phyloP scores from a whole-genome alignment of 2,329 filamentous ascomycete species.

The Phialocephala sp. region DNA sequence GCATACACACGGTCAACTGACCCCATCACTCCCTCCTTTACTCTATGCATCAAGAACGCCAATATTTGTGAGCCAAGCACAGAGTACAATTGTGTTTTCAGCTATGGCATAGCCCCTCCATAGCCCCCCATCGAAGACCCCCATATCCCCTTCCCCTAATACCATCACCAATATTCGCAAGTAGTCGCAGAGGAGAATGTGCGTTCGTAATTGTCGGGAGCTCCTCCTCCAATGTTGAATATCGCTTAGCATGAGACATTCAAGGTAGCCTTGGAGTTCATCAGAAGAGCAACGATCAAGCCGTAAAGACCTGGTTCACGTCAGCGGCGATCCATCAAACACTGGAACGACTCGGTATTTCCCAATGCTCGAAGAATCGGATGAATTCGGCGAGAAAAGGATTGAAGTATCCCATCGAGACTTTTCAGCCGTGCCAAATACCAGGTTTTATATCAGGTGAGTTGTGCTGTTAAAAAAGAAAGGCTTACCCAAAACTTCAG shows the following conservation, averaged over 20 bases:
- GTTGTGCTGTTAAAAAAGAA: background rate
- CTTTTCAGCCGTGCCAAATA: background rate
- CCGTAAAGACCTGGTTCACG: conserved; percentile 84
- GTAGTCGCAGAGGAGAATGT: conserved; percentile 35
- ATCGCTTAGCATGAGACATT: conserved; percentile 65
- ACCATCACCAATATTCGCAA: conserved; percentile 39
- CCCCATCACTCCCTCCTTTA: conserved; percentile 39
- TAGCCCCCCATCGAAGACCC: conserved; percentile 26
- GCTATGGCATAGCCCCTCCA: conserved; percentile 28
- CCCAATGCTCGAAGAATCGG: background rate
- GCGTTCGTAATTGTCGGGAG: conserved; percentile 38
- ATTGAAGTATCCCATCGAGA: too few species aligned
- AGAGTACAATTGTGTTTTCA: conserved; percentile 42
- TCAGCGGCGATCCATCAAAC: conserved; percentile 34
- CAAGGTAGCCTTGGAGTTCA: conserved; percentile 91
- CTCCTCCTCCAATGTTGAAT: conserved; percentile 30
- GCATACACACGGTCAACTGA: conserved; percentile 41
- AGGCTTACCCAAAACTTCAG: conserved; percentile 76
- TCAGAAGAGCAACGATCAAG: conserved; percentile 96
- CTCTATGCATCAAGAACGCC: conserved; percentile 44
- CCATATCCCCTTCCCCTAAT: conserved; percentile 23
- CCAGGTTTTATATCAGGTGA: background rate
- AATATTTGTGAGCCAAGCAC: conserved; percentile 38
- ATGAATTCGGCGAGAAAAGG: background rate
- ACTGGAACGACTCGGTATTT: background rate